Evolutionary conservation across 2,329 filamentous ascomycete species (phyloP).

Genomic region (Phoma herbarum): DNA sequence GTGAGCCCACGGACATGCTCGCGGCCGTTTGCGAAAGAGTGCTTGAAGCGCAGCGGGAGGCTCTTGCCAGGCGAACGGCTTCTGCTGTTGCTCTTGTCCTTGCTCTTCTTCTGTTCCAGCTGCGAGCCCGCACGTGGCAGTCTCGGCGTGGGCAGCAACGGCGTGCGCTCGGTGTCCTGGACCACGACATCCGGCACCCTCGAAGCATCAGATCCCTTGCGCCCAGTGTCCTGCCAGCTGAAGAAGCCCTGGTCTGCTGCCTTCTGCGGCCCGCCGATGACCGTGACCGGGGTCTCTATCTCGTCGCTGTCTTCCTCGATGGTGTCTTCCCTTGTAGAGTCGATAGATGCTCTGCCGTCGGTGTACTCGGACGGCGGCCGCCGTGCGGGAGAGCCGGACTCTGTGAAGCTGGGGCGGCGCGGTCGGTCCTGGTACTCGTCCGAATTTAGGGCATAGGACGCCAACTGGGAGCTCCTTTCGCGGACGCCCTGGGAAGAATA

Average conservation of each 20-base stretch:
- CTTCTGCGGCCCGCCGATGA: slow-evolving; percentile 32
- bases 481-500: slow-evolving; percentile 80
- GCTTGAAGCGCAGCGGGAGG: slow-evolving; percentile 30
- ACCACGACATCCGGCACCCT: slow-evolving; percentile 37
- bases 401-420: slow-evolving; percentile 37
- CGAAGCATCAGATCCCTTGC: slow-evolving; percentile 8
- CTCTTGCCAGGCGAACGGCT: slow-evolving; percentile 35
- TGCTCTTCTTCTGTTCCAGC: slow-evolving; percentile 25
- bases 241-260: slow-evolving; percentile 33
- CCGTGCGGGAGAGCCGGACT: slow-evolving; percentile 30
- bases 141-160: slow-evolving; percentile 50
- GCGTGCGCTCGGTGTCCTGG: slow-evolving; percentile 47
- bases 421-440: slow-evolving; percentile 44
- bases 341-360: slow-evolving; percentile 39
- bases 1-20: slow-evolving; percentile 33
- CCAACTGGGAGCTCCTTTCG: slow-evolving; percentile 86
- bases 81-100: slow-evolving; percentile 20
- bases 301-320: slow-evolving; percentile 73
- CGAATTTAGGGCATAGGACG: slow-evolving; percentile 74
- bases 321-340: slow-evolving; percentile 55
- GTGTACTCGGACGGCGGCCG: slow-evolving; percentile 29
- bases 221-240: slow-evolving; percentile 23
- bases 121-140: slow-evolving; percentile 36
- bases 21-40: slow-evolving; percentile 30
- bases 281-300: slow-evolving; percentile 59